These are phyloP conservation scores for Fusarium aywerte DNA, from an alignment of 2,329 filamentous ascomycete species.

Conservation along the genomic window DNA sequence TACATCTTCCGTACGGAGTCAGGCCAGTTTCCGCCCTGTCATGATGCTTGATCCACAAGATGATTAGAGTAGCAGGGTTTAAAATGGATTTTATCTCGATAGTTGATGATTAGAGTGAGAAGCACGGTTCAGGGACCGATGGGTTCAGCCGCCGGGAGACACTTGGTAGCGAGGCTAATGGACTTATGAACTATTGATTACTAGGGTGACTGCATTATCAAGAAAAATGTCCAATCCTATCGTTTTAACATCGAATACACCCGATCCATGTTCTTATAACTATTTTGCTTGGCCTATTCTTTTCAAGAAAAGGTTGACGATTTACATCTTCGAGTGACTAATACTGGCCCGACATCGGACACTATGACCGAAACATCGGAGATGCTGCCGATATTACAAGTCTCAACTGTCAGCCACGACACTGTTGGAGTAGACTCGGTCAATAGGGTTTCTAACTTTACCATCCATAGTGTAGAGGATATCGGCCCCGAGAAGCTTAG, in stretches of 20 bases:
- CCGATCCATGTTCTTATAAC: too few species aligned
- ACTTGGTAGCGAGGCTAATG: neutral
- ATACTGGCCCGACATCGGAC: conserved; percentile 17
- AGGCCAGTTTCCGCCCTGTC: conserved; percentile 18
- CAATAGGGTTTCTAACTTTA: too few species aligned
- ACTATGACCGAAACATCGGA: conserved; percentile 17
- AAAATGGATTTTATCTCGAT: neutral
- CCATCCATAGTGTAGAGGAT: too few species aligned
- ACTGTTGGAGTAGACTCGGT: too few species aligned
- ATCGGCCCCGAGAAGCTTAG: too few species aligned
- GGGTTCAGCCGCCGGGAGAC: neutral
- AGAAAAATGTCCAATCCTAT: neutral
- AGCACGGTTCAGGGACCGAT: conserved; percentile 1
- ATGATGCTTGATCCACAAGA: neutral
- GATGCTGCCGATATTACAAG: conserved; percentile 3
- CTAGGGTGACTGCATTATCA: neutral
- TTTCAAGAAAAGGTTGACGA: neutral
- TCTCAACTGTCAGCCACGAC: too few species aligned
- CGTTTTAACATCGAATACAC: too few species aligned
- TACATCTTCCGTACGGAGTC: conserved; percentile 1
- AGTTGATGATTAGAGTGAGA: neutral
- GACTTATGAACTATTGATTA: neutral
- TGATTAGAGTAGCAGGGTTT: neutral
- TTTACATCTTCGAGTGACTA: neutral
- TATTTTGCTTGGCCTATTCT: too few species aligned